phyloP scores from a whole-genome alignment of 345 rosid species.

The Rhodomyrtus tomentosa region DNA sequence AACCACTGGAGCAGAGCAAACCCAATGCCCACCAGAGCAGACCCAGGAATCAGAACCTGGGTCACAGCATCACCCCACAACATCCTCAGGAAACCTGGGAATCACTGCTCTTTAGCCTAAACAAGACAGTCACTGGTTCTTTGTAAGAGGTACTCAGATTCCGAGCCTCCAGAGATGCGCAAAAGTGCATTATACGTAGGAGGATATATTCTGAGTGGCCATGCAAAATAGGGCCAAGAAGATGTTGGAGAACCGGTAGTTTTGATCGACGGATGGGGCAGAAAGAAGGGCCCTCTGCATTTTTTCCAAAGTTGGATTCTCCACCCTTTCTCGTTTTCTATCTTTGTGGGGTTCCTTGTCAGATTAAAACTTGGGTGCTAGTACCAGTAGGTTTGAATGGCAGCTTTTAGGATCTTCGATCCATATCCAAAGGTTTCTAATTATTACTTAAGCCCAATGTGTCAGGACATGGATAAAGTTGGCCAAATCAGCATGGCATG shows the following conservation, averaged over 20 bases:
- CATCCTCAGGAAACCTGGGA: constrained; percentile 10
- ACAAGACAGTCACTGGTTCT: neutral
- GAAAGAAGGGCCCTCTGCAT: neutral
- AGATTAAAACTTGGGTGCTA: neutral
- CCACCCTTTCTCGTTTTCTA: neutral
- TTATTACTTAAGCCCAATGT: neutral
- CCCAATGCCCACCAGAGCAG: constrained; percentile 41
- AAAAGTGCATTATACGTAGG: constrained; percentile 1
- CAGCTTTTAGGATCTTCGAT: neutral
- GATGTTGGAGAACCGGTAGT: constrained; percentile 20
- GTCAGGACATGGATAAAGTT: neutral
- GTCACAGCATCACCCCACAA: constrained; percentile 26
- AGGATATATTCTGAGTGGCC: neutral
- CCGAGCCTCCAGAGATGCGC: neutral
- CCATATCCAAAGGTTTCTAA: neutral
- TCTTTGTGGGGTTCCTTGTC: neutral
- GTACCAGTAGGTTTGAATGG: constrained; percentile 22
- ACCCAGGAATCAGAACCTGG: constrained; percentile 33
- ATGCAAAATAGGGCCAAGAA: constrained; percentile 2
- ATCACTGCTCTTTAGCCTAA: neutral
- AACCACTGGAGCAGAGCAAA: constrained; percentile 61
- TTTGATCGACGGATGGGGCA: constrained; percentile 23
- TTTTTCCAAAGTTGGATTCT: neutral
- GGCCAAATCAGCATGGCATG: neutral
- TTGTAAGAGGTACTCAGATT: neutral